Percentiles rank a stretch among this genome's conserved stretches.
These are phyloP conservation scores for Botryosphaeria dothidea DNA, from an alignment of 2,329 filamentous ascomycete genomes.

Conservation along the genomic window DNA sequence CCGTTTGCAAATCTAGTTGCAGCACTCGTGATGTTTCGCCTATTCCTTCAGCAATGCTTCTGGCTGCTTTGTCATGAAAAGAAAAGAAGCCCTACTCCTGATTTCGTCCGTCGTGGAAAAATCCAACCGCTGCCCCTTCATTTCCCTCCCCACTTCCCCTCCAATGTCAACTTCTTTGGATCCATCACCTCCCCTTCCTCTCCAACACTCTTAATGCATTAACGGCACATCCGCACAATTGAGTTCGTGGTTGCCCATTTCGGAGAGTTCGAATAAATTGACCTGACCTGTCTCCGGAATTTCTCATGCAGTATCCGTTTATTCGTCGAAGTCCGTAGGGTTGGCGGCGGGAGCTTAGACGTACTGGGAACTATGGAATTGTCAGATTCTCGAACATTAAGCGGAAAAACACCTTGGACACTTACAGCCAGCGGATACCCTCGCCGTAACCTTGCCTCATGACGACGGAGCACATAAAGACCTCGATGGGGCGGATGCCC, in stretches of 20 bases:
- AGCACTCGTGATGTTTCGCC: slow-evolving; percentile 1
- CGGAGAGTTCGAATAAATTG: neutral
- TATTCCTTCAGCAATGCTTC: neutral
- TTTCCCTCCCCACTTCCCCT: neutral
- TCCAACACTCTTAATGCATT: neutral
- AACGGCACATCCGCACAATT: neutral
- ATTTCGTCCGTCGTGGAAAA: neutral
- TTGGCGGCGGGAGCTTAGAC: neutral
- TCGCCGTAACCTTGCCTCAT: slow-evolving; percentile 80
- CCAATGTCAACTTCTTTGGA: neutral
- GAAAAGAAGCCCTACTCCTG: neutral
- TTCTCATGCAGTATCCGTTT: neutral
- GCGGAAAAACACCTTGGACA: neutral
- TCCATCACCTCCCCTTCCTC: neutral
- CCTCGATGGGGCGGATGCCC: slow-evolving; percentile 90
- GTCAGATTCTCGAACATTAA: neutral
- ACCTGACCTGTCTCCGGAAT: too few species aligned
- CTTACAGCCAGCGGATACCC: slow-evolving; percentile 41
- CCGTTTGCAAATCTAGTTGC: slow-evolving; percentile 5
- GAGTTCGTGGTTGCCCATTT: neutral
- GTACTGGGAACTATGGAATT: neutral
- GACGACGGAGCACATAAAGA: slow-evolving; percentile 97
- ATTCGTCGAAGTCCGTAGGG: neutral
- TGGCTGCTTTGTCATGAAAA: neutral
- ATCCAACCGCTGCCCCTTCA: neutral